These are phyloP conservation scores for Solanum bulbocastanum DNA, from an alignment of 257 asterid genomes.

Conservation along the genomic window DNA sequence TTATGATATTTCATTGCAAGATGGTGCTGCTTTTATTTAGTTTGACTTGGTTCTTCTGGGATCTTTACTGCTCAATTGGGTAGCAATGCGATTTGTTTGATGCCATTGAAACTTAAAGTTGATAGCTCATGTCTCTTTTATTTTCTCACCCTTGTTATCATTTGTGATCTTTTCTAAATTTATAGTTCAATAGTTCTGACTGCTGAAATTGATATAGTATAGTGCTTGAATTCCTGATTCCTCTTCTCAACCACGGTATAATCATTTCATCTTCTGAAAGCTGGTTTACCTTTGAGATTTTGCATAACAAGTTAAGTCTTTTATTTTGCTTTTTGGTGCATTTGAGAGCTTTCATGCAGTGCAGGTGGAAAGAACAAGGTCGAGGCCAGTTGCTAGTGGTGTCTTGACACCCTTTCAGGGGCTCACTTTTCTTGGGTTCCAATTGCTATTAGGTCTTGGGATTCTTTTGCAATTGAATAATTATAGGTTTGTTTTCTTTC, in stretches of 20 bases:
- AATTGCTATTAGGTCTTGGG: conserved; percentile 78
- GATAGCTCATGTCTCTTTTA: neutral
- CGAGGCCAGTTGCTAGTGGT: conserved; percentile 92
- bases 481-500: conserved; percentile 47
- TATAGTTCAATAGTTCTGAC: neutral
- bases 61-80: neutral
- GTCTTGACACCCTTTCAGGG: conserved; percentile 74
- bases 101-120: neutral
- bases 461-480: conserved; percentile 75
- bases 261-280: neutral
- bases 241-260: neutral
- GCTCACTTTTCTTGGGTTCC: conserved; percentile 74
- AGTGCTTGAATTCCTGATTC: neutral
- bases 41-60: neutral
- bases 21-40: neutral
- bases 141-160: neutral
- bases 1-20: neutral
- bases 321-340: neutral
- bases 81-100: neutral
- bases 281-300: neutral
- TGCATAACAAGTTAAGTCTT: neutral
- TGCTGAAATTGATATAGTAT: neutral
- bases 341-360: conserved; percentile 34
- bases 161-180: neutral
- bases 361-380: conserved; percentile 89